Conservation (phyloP, 805 yeast genomes). For the Jamesozyma spencerorum region DNA sequence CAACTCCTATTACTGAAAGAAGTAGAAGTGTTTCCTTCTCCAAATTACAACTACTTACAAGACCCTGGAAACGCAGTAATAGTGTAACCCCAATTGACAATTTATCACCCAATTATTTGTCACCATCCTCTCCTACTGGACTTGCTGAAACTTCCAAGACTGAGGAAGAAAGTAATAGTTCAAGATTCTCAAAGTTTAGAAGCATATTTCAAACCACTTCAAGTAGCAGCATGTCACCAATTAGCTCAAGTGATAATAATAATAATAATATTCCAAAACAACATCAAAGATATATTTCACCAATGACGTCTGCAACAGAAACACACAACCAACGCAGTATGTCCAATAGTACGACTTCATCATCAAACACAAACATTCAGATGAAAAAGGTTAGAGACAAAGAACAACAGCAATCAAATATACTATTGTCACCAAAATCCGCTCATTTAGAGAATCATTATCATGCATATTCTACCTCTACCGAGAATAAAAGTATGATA, state of each 20-base stretch:
- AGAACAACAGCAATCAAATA: neutral
- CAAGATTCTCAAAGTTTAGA: slow-evolving; percentile 18
- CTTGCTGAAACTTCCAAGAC: neutral
- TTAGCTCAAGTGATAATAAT: slow-evolving; percentile 1
- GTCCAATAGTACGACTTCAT: too few relatives aligned
- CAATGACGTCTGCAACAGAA: slow-evolving; percentile 4
- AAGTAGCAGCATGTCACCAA: too few relatives aligned
- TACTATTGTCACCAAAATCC: slow-evolving; percentile 2
- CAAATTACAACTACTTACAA: slow-evolving; percentile 10
- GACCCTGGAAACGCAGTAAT: slow-evolving; percentile 9
- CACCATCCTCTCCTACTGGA: neutral
- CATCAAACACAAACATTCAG: neutral
- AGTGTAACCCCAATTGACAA: neutral
- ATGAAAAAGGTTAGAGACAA: neutral
- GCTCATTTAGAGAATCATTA: slow-evolving; percentile 12
- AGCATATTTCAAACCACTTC: slow-evolving; percentile 11
- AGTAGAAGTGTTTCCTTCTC: slow-evolving; percentile 21
- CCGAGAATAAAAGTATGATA: too few relatives aligned
- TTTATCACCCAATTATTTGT: neutral
- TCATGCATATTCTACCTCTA: slow-evolving; percentile 7
- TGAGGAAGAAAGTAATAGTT: slow-evolving; percentile 8
- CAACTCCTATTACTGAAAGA: slow-evolving; percentile 13
- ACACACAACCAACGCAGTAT: neutral
- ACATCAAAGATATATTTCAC: slow-evolving; percentile 1
- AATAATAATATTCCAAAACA: neutral